Base-by-base conservation (phyloP, 2,329 filamentous ascomycete species). In the Exophiala alcalophila region DNA sequence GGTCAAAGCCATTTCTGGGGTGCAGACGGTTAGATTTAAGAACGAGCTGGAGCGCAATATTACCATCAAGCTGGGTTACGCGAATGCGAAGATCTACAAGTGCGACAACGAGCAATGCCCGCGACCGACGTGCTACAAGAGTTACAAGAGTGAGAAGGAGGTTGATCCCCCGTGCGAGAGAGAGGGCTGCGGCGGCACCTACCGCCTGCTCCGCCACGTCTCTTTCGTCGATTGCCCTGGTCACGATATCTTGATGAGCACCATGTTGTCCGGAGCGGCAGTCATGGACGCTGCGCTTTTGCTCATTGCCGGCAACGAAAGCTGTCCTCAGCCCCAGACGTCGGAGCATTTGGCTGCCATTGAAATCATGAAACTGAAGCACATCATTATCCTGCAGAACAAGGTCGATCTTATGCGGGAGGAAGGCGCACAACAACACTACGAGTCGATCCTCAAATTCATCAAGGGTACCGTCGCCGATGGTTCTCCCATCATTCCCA, bases 161-260 rank as follows among this genome's bases (percentile, higher is more conserved):
- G 83, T 98, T 39, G 91, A 97, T 62, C 92, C 92, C 54, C 83
- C 88, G 30, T 98, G 92, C 62, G 92, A 98, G 74, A 81, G 92
- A 56, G 86, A 95, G 52, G 91, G 90, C 57, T 98, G 92, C 63
- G 71, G 70, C 45, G 92, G 92, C 47, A 91, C 76, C 61, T 98
- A 97, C 72, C 76, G 87, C 62, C 72, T 98, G 61, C 71, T 94
- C 61, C 81, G 89, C 72, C 90, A 95, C 66, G 89, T 96, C 61
- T 94, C 88, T 83, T 98, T 97, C 66, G 92, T 97, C 57, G 92
- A 97, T 70, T 97, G 92, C 77, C 92, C 92, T 44, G 92, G 92
- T 69, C 92, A 98, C 86, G 92, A 98, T 73, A 98, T 98, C 89
- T 90, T 98, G 67, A 98, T 98, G 92, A 97, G 91, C 72, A 98